Percentiles rank a stretch among this genome's conserved stretches.
Evolutionary conservation across 495 filamentous ascomycete species (phyloP).

Genomic region (Amniculicola lignicola): DNA sequence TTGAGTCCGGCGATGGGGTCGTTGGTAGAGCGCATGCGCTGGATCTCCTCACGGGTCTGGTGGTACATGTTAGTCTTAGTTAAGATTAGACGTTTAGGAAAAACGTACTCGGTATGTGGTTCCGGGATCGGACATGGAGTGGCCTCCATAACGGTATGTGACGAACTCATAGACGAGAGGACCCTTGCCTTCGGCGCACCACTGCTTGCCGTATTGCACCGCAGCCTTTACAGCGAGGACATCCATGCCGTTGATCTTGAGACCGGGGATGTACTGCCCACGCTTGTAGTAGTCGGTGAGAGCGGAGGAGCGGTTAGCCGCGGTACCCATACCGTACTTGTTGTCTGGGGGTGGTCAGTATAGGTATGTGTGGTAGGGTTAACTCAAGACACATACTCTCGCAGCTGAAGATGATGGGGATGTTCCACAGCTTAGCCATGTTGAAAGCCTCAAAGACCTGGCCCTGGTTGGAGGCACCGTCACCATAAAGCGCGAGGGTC

Average conservation of each 20-base stretch:
- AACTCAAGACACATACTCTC: conserved; percentile 68
- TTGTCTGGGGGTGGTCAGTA: conserved; percentile 63
- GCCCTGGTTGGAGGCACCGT: conserved; percentile 96
- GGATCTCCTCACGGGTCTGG: conserved; percentile 91
- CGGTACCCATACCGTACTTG: conserved; percentile 99
- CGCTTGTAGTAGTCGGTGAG: conserved; percentile 99
- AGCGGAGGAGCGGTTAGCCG: conserved; percentile 87
- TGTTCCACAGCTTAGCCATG: conserved; percentile 99
- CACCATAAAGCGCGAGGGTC: conserved; percentile 88
- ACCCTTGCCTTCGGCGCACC: conserved; percentile 73
- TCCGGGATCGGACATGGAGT: conserved; percentile 99
- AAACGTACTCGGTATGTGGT: conserved; percentile 78
- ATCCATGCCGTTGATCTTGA: conserved; percentile 99
- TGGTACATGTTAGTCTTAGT: conserved; percentile 3
- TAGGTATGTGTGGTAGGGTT: neutral
- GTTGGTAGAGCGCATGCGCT: conserved; percentile 97
- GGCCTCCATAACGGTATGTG: conserved; percentile 97
- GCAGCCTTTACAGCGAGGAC: conserved; percentile 97
- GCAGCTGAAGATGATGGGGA: conserved; percentile 92
- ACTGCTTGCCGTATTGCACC: conserved; percentile 86
- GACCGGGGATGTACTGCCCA: conserved; percentile 97
- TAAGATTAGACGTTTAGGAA: neutral
- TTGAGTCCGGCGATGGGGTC: conserved; percentile 97
- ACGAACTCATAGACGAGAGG: conserved; percentile 97
- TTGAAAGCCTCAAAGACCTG: conserved; percentile 99